These are phyloP conservation scores for Linderina pennispora DNA, from an alignment of 192 early-diverging fungal genomes.

Conservation along the genomic window DNA sequence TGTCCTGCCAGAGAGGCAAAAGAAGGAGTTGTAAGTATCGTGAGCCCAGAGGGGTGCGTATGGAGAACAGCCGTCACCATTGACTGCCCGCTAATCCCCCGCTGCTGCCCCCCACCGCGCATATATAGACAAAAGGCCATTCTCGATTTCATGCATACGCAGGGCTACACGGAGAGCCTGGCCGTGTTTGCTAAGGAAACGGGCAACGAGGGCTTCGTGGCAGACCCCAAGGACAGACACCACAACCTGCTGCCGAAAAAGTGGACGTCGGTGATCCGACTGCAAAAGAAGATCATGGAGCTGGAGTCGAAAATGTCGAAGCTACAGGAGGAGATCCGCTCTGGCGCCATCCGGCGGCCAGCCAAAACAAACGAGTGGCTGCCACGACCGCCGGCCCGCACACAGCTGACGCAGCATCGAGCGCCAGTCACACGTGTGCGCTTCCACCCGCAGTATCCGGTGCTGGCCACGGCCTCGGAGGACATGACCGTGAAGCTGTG, in stretches of 20 bases:
- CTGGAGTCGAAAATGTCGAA: constrained; percentile 76
- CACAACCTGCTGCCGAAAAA: constrained; percentile 56
- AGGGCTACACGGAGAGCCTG: constrained; percentile 64
- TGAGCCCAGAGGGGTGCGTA: background rate
- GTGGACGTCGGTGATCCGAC: constrained; percentile 90
- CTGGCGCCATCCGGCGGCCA: constrained; percentile 45
- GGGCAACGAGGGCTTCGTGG: constrained; percentile 61
- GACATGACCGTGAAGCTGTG: constrained; percentile 91
- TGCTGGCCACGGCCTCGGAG: constrained; percentile 83
- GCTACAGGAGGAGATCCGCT: constrained; percentile 67
- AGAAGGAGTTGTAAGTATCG: constrained; percentile 69
- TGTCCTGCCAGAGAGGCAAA: constrained; percentile 62
- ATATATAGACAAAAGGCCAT: constrained; percentile 66
- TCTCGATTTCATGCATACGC: constrained; percentile 80
- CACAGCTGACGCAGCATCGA: constrained; percentile 71
- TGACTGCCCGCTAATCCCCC: no score
- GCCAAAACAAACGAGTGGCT: constrained; percentile 66
- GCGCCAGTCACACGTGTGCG: constrained; percentile 72
- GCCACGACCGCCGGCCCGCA: constrained; percentile 74
- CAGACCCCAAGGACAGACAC: constrained; percentile 62
- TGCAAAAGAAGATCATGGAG: constrained; percentile 96
- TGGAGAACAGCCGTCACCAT: background rate
- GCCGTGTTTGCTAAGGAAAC: constrained; percentile 67
- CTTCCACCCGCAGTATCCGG: constrained; percentile 81
- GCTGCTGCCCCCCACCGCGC: no score